These are phyloP conservation scores for Solanum raphanifolium DNA, from an alignment of 257 asterid genomes.

Conservation along the genomic window DNA sequence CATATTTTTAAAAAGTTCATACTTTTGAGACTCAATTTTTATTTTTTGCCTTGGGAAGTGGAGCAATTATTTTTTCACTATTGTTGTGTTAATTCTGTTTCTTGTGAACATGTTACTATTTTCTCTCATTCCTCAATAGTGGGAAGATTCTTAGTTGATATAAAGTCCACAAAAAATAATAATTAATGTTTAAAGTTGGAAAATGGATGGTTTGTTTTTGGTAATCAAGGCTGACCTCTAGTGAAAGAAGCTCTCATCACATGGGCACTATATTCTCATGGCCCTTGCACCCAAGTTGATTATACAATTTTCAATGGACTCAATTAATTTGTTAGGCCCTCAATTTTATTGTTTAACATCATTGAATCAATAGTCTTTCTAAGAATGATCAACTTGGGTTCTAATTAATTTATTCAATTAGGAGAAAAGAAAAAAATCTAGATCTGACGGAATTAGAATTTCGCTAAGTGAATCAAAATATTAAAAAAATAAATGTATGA, in stretches of 20 bases:
- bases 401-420: not conserved
- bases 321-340: not conserved
- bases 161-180: not conserved
- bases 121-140: conserved; percentile 5
- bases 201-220: conserved; percentile 11
- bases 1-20: not conserved
- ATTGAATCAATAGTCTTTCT: not conserved
- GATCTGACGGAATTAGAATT: not conserved
- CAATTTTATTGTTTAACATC: not conserved
- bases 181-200: conserved; percentile 4
- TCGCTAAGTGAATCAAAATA: not conserved
- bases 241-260: conserved; percentile 5
- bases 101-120: not conserved
- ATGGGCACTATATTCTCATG: conserved; percentile 12
- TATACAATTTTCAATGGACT: conserved; percentile 9
- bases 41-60: not conserved
- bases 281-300: not conserved
- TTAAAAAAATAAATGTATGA: not conserved
- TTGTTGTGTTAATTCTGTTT: too few relatives aligned
- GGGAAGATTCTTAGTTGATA: conserved; percentile 13
- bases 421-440: not conserved
- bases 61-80: not conserved
- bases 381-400: not conserved
- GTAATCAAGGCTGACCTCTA: conserved; percentile 2
- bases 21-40: not conserved